Conservation (phyloP, 768 basidiomycete species). For the Russula lepida region DNA sequence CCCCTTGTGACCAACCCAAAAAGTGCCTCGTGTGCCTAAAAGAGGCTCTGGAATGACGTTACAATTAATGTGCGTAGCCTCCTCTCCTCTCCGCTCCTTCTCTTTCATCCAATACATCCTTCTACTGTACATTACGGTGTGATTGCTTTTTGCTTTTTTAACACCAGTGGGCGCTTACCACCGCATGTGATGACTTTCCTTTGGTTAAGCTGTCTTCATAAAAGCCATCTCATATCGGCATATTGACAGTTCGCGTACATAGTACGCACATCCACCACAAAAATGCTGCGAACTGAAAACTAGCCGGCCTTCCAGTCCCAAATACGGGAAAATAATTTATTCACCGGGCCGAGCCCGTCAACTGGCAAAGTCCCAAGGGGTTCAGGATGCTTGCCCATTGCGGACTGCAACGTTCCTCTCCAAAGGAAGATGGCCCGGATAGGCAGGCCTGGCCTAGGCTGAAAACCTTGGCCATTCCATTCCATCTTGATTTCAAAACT, state of each 20-base stretch:
- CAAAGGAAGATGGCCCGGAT: conserved; percentile 10
- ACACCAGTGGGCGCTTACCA: not conserved
- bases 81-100: not conserved
- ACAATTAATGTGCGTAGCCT: not conserved
- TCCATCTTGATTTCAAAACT: not conserved
- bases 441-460: not conserved
- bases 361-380: no score
- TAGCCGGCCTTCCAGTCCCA: not conserved
- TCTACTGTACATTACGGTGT: not conserved
- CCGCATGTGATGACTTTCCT: not conserved
- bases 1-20: not conserved
- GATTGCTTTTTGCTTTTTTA: not conserved
- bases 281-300: no score
- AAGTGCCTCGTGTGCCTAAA: not conserved
- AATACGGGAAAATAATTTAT: not conserved
- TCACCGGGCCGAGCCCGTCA: not conserved
- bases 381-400: not conserved
- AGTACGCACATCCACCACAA: not conserved
- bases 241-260: not conserved
- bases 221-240: not conserved
- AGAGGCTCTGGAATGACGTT: not conserved
- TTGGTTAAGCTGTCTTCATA: not conserved
- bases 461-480: not conserved
- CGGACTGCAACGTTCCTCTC: not conserved
- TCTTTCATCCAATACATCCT: not conserved